Conservation (phyloP, 208 protist species). For the Acanthamoeba royreba region DNA sequence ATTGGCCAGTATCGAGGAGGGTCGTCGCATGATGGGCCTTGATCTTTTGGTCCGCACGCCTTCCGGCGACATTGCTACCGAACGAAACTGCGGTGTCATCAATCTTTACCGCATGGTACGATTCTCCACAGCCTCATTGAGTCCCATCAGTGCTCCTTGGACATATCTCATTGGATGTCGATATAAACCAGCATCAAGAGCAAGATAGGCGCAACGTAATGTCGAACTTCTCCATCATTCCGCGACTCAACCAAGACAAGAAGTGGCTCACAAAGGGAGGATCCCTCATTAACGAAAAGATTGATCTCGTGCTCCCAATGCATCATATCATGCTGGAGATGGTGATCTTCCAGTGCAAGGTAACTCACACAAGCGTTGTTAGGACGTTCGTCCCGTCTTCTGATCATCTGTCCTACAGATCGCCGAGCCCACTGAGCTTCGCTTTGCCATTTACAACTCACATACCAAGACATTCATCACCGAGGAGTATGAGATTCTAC, state of each 20-base stretch:
- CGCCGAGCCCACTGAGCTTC: slow-evolving; percentile 51
- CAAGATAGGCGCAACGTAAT: not conserved
- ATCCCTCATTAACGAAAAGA: not conserved
- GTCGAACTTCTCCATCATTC: not conserved
- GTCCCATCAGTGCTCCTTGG: not conserved
- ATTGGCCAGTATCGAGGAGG: slow-evolving; percentile 54
- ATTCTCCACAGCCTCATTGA: not conserved
- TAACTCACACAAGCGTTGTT: not conserved
- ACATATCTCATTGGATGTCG: not conserved
- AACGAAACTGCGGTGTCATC: slow-evolving; percentile 53
- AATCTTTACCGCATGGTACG: slow-evolving; percentile 49
- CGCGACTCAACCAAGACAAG: not conserved
- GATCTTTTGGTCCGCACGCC: slow-evolving; percentile 53
- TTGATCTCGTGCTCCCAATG: not conserved
- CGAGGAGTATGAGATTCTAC: slow-evolving; percentile 43
- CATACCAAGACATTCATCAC: slow-evolving; percentile 48
- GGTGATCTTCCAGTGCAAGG: slow-evolving; percentile 28
- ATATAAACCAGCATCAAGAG: not conserved
- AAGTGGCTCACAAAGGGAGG: not conserved
- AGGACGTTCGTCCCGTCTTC: not conserved
- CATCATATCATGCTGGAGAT: slow-evolving; percentile 20
- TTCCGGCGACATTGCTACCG: slow-evolving; percentile 43
- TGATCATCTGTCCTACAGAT: not conserved
- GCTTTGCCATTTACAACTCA: slow-evolving; percentile 51
- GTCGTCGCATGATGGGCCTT: slow-evolving; percentile 52